These are phyloP conservation scores for Spirogloea muscicola DNA, from an alignment of 139 green algal species.

Conservation along the genomic window DNA sequence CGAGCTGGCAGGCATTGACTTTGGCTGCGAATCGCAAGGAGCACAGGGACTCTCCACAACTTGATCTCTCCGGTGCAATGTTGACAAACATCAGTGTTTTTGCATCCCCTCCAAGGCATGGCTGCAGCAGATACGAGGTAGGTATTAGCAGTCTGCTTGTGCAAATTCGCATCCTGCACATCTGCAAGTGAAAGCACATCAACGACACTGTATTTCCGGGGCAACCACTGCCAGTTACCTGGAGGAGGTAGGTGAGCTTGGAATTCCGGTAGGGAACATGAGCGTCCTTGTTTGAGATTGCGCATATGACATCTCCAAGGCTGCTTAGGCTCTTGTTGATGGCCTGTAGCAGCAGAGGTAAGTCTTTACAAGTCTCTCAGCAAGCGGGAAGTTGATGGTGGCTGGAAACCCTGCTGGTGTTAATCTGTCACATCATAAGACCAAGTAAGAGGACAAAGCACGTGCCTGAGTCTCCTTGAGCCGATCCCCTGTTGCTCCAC, in stretches of 20 bases:
- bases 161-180: conserved; percentile 13
- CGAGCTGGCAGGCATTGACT: conserved; percentile 66
- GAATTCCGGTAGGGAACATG: conserved; percentile 96
- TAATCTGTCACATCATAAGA: not conserved
- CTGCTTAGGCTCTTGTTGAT: conserved; percentile 96
- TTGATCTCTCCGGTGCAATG: conserved; percentile 63
- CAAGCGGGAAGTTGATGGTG: not conserved
- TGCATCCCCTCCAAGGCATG: conserved; percentile 74
- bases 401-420: not conserved
- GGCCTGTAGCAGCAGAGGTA: conserved; percentile 49
- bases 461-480: conserved; percentile 76
- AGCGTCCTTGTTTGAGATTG: conserved; percentile 39
- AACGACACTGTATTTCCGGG: not conserved
- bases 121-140: conserved; percentile 29
- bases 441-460: not conserved
- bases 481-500: conserved; percentile 71
- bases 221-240: conserved; percentile 53
- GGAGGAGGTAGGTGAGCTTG: conserved; percentile 94
- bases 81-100: conserved; percentile 97
- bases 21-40: conserved; percentile 84
- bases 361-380: not conserved
- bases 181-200: not conserved
- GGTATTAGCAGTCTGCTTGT: not conserved
- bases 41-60: conserved; percentile 74
- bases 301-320: conserved; percentile 84